These are phyloP conservation scores for Alternaria consortialis DNA, from an alignment of 2,329 filamentous ascomycete genomes.

Conservation along the genomic window DNA sequence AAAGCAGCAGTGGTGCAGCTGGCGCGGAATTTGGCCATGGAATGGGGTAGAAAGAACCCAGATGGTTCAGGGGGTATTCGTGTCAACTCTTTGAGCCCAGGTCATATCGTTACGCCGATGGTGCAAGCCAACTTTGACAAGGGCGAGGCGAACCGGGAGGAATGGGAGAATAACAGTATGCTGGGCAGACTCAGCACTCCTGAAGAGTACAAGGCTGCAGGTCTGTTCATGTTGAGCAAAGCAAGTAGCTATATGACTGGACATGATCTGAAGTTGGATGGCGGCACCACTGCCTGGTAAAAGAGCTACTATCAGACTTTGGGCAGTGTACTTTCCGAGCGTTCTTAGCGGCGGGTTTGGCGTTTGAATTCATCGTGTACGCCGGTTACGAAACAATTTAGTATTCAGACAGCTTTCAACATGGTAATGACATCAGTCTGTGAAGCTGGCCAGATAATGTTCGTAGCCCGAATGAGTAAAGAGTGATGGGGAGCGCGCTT, in stretches of 20 bases:
- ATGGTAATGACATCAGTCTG: background rate
- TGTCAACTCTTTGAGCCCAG: slow-evolving; percentile 80
- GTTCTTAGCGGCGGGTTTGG: slow-evolving; percentile 5
- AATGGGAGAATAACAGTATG: slow-evolving; percentile 87
- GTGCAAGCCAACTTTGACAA: slow-evolving; percentile 78
- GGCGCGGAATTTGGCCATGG: slow-evolving; percentile 71
- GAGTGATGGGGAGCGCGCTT: background rate
- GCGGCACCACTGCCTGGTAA: slow-evolving; percentile 48
- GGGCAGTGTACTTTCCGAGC: slow-evolving; percentile 1
- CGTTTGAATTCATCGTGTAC: background rate
- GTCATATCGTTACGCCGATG: slow-evolving; percentile 84
- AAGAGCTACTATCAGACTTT: background rate
- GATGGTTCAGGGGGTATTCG: slow-evolving; percentile 72
- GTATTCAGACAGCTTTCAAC: background rate
- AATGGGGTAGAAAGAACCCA: slow-evolving; percentile 62
- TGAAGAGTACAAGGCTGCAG: slow-evolving; percentile 49
- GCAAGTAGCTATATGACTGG: slow-evolving; percentile 52
- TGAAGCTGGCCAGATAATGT: background rate
- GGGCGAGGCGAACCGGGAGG: slow-evolving; percentile 67
- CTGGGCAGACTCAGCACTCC: slow-evolving; percentile 58
- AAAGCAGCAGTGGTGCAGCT: slow-evolving; percentile 79
- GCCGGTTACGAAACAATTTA: background rate
- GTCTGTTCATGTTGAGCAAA: slow-evolving; percentile 46
- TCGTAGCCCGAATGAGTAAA: background rate
- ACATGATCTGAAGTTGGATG: slow-evolving; percentile 46